These are phyloP conservation scores for Yarrowia alimentaria DNA, from an alignment of 805 yeast species.

Conservation along the genomic window DNA sequence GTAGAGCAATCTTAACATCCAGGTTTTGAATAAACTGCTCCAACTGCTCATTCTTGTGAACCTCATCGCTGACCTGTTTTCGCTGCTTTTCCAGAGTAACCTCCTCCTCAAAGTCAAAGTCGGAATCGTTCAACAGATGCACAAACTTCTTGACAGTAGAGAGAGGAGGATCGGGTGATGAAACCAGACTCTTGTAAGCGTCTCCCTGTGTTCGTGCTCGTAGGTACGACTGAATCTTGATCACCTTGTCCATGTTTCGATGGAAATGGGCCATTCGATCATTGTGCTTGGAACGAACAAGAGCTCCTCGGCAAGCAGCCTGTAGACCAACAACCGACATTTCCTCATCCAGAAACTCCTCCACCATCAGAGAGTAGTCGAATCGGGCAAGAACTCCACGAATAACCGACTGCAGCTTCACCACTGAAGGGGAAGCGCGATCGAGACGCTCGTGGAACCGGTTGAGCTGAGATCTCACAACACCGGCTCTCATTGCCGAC, in stretches of 20 bases:
- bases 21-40: constrained; percentile 74
- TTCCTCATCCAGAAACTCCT: constrained; percentile 40
- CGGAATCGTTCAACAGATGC: constrained; percentile 67
- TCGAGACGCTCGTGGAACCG: constrained; percentile 33
- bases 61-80: constrained; percentile 65
- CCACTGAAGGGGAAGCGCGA: constrained; percentile 32
- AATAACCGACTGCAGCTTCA: constrained; percentile 41
- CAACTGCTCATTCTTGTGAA: constrained; percentile 65
- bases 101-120: constrained; percentile 73
- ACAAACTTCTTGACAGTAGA: constrained; percentile 75
- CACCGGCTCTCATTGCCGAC: constrained; percentile 10
- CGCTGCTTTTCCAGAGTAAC: constrained; percentile 63
- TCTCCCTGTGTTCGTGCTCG: constrained; percentile 64
- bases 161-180: constrained; percentile 72
- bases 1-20: constrained; percentile 71
- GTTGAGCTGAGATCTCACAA: constrained; percentile 18
- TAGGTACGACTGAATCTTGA: constrained; percentile 71
- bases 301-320: constrained; percentile 38
- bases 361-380: constrained; percentile 37
- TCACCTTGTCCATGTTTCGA: constrained; percentile 55
- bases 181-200: constrained; percentile 71
- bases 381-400: constrained; percentile 42
- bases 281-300: constrained; percentile 35
- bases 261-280: constrained; percentile 50
- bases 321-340: constrained; percentile 39